Base-by-base conservation (phyloP, 1,139 yeast genomes). In the Arxiozyma slooffiae region DNA sequence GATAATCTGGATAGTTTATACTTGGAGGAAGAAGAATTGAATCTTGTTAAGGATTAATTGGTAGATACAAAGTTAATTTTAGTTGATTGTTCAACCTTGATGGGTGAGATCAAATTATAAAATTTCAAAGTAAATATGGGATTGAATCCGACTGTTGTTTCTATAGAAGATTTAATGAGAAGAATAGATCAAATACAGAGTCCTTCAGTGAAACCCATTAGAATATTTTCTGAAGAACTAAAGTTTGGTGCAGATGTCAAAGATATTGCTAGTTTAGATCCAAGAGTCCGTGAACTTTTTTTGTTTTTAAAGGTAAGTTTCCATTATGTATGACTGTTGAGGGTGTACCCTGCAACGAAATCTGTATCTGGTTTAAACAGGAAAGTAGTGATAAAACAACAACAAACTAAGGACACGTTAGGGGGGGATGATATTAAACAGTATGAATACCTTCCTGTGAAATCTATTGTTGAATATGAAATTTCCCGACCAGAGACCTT, bases 301-400 rank as follows among this genome's bases (percentile, higher is more conserved):
- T 49, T 16, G 44, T 56, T 7, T 57, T 57, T 2, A 59, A 62
- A 9, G 69, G 67, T 49, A 48, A 53, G 1, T 65, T 62, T 34
- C 62, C 68, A 50, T 24, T 74, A 3, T 52, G 61, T n/a, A 66
- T 80, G n/a, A 66, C 68, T 18, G 81, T 84, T 0, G 87, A 82
- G 56, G 81, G 84, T n/a, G 0, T 85, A 70, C 58, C 86, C 92
- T 0, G 83, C 84, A 5, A 76, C 78, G 0, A 78, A 80, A 54
- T 59, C 66, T 1, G 83, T 81, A 5, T 61, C 67, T 14, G 62
- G 71, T 0, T 62, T 68, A 3, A 53, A 68, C 1, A 69, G 78
- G 4, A 70, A 68, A 44, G 63, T 67, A 5, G 62, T 61, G 49
- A 58, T 64, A 16, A 52, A 65, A 50, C 17, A 40, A n/a, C 41